Conservation (phyloP, 2,329 filamentous ascomycete genomes). For the Colletotrichum ledebouriae region DNA sequence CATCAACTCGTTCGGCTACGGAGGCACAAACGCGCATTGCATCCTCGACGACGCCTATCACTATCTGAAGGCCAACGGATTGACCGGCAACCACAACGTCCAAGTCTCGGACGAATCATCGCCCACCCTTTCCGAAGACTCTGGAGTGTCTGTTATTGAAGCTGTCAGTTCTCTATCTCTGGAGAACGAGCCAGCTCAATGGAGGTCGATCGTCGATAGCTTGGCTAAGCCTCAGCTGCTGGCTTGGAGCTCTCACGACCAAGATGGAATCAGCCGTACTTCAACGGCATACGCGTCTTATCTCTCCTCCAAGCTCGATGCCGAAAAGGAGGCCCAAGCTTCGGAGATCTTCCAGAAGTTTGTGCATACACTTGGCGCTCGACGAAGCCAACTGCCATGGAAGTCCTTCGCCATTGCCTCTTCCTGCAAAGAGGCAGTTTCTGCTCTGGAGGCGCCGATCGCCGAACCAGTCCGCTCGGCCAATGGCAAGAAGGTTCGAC, state of each 20-base stretch:
- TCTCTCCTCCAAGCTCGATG: not conserved
- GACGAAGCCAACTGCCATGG: slow-evolving; percentile 1
- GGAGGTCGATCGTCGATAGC: too few species aligned
- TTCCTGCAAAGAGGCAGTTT: slow-evolving; percentile 48
- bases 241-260: slow-evolving; percentile 1
- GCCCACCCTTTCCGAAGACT: too few species aligned
- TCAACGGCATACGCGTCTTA: not conserved
- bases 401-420: not conserved
- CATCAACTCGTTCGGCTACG: slow-evolving; percentile 31
- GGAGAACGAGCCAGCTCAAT: too few species aligned
- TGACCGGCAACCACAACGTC: too few species aligned
- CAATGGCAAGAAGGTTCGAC: slow-evolving; percentile 48
- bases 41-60: slow-evolving; percentile 27
- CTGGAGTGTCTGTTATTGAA: too few species aligned
- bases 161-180: too few species aligned
- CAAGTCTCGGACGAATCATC: too few species aligned
- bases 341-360: not conserved
- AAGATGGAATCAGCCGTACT: slow-evolving; percentile 2
- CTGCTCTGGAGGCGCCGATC: slow-evolving; percentile 60
- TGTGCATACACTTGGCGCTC: not conserved
- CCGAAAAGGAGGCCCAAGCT: not conserved
- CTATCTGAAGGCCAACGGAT: not conserved
- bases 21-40: slow-evolving; percentile 27
- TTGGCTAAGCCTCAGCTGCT: not conserved
- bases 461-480: slow-evolving; percentile 40